Base-by-base conservation (phyloP, 2,329 filamentous ascomycete genomes). In the Cordyceps militaris region DNA sequence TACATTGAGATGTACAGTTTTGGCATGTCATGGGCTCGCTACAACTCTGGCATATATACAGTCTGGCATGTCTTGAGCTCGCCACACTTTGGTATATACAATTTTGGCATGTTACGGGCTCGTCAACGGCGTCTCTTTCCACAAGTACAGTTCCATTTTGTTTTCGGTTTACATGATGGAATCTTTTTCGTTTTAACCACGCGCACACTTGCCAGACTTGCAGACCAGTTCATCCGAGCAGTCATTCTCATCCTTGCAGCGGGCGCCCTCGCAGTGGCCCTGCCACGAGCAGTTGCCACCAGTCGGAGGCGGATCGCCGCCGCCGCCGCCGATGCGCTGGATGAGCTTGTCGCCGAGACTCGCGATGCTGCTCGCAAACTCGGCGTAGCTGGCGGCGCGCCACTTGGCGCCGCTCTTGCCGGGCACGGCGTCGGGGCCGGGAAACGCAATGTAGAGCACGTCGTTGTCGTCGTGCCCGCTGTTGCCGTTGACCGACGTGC, bases 381-480 rank as follows among this genome's bases (percentile, higher is more conserved):
- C 73, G 9, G 69, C 67, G 26, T 71, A 78, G 60, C 67, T 75
- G 7, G 66, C 65, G 0, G 83, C 80, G 9, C 70, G 69, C 84
- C 84, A 87, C 30, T 76, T 70, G 0, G 83, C 83, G 21, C 74
- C 75, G 2, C 69, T 66, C 13, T 72, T 68, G 1, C 82, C 83
- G 0, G 82, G 82, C 0, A 85, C 79, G 1, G 84, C 82, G 6
- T 79, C 76, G 0, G 67, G 57, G 1, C 83, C 83, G 0, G 73
- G 73, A 64, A 87, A 87, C 0, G 80, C 84, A 50, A 87, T 74
- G 67, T 81, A 87, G 36, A 87, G 68, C 0, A 87, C 80, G 66
- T 87, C 82, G 34, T 81, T 75, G 16, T 72, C 68, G 42, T 75
- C 74, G 66, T 86, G 78, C 1, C 84, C 84, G 56, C 69, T 73